Base-by-base conservation (phyloP, 2,329 filamentous ascomycete genomes). In the Chalaropsis ovoidea region DNA sequence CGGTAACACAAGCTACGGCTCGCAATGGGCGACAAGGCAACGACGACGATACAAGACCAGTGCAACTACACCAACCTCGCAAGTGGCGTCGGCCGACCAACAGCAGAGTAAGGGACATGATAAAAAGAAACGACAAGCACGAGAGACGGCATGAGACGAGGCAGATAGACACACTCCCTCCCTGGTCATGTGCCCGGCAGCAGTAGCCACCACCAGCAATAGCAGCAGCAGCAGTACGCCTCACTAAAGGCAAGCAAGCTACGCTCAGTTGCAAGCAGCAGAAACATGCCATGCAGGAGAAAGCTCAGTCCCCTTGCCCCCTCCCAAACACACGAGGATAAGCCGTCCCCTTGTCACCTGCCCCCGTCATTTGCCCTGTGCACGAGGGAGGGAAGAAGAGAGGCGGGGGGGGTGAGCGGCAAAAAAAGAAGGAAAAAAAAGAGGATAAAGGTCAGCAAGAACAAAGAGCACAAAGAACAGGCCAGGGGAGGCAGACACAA, bases 1-100 rank as follows among this genome's bases (percentile, higher is more conserved):
- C 65, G 65, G 65, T 65, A 54, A 62, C 65, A 67, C 65, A 67
- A 67, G 49, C 11, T 13, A 45, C 63, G 31, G 45, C 49, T 62
- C 27, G 22, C 52, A 49, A 62, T 61, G 54, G 54, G 31, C 45
- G 24, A 42, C 24, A 62, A 22, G 42, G 24, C 31, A 52, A 61
- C 43, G 42, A 61, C 56, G 27, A 60, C 3, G 35, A 47, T 60
- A 27, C 41, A 58, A 45, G 22, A 45, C n/a, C 13, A 15, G 35
- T 24, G 24, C 45, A 45, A 27, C 49, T 56, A 35, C 24, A 49
- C 35, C 35, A 19, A 35, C 35, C 19, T 35, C 35, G 11, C n/a
- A 17, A 64, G 19, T 15, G 2, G 42, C 24, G 22, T 22, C 27
- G 42, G 31, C 22, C 24, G n/a, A 60, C 31, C 31, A 39, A 39